Evolutionary conservation across 257 asterid species (phyloP), one percentile per base, ranked within the genome.

Genomic region (Plectranthus barbatus): DNA sequence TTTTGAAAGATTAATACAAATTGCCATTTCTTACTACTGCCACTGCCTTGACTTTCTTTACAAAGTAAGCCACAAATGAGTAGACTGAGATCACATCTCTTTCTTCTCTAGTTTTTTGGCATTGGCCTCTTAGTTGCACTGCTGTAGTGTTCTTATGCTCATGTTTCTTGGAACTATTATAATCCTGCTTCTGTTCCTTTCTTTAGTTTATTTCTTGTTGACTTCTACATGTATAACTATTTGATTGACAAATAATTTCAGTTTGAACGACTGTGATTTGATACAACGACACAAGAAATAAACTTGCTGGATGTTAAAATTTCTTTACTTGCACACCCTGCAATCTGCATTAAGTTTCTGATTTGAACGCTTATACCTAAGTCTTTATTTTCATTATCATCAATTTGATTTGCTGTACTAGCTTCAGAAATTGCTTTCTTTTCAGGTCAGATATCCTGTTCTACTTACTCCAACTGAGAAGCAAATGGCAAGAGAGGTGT

Each of bases 401-500:
- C 50, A 37, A 33, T 46, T 56, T 62, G 23, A 60, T 45, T 44
- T 39, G 41, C 64, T 26, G 53, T 62, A 37, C 48, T 64, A 14
- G 50, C 39, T 45, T 51, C 64, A 34, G 50, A 42, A 29, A 24
- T 47, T 55, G 11, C 46, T 48, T 21, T 26, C 36, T 55, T 78
- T 66, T 36, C 91, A 93, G 99, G 94, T 93, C 51, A 79, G 99
- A 42, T 93, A 93, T 80, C 99, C 99, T 69, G 99, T 93, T 77
- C 84, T 93, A 54, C 99, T 93, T 69, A 93, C 99, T 60, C 99
- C 97, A 44, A 48, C 87, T 34, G 99, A 93, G 81, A 93, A 93
- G 78, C 95, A 93, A 80, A 93, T 93, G 90, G 87, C 99, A 69
- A 85, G 99, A 81, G 97, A 93, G 64, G 96, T 93, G 64, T 89